phyloP scores from a whole-genome alignment of 2,329 filamentous ascomycete genomes.

The Emericellopsis atlantica region DNA sequence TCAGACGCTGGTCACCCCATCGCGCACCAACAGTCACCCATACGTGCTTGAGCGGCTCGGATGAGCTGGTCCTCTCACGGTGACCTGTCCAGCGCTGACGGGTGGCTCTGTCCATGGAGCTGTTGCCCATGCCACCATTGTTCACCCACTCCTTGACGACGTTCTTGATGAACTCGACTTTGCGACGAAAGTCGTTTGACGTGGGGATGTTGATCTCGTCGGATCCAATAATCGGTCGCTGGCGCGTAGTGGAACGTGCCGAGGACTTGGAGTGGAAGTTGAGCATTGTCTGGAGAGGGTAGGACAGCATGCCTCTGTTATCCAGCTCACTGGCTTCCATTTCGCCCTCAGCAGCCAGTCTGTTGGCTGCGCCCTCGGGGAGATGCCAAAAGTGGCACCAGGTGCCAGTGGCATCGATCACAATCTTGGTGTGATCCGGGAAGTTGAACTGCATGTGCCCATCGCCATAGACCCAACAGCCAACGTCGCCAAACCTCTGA shows the following conservation, averaged over 20 bases:
- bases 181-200: slow-evolving; percentile 61
- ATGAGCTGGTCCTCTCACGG: slow-evolving; percentile 39
- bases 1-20: slow-evolving; percentile 42
- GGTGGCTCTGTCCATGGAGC: slow-evolving; percentile 39
- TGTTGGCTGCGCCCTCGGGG: slow-evolving; percentile 54
- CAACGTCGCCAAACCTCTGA: slow-evolving; percentile 68
- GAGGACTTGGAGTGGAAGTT: slow-evolving; percentile 46
- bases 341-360: slow-evolving; percentile 51
- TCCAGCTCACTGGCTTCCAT: slow-evolving; percentile 59
- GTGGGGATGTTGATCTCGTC: slow-evolving; percentile 52
- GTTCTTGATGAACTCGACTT: slow-evolving; percentile 59
- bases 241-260: slow-evolving; percentile 29
- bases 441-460: slow-evolving; percentile 78
- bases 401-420: slow-evolving; percentile 60
- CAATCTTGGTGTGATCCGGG: slow-evolving; percentile 76
- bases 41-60: slow-evolving; percentile 47
- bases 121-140: slow-evolving; percentile 59
- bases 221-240: slow-evolving; percentile 46
- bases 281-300: slow-evolving; percentile 60
- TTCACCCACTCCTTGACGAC: slow-evolving; percentile 59
- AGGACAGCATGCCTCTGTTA: slow-evolving; percentile 58
- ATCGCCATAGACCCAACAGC: slow-evolving; percentile 71
- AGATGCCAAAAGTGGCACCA: slow-evolving; percentile 72
- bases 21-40: slow-evolving; percentile 58
- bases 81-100: slow-evolving; percentile 46